Base-by-base conservation (phyloP, 164 flowering plant species). In the Cinnamomum chago region DNA sequence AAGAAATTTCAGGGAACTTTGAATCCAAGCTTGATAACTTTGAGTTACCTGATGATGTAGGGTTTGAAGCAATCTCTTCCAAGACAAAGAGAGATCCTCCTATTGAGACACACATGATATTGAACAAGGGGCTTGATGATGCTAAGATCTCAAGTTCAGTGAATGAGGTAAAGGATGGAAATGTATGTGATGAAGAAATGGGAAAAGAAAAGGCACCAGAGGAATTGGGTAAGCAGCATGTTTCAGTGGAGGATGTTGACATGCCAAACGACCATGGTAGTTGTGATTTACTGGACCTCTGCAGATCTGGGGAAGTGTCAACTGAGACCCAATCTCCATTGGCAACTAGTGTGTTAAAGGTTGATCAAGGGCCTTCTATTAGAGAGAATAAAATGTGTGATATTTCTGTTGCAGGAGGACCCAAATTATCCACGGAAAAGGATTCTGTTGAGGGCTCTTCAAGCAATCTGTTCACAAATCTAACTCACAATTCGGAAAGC, bases 301-400 rank as follows among this genome's bases (percentile, higher is more conserved):
- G 88, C 79, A 81, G 71, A 62, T 88, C 87, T 77, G 83, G 80
- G 13, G 87, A 90, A 75, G 81, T 90, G 58, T 90, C 93, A 28
- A 88, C 92, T 22, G 85, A 70, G 80, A 82, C 85, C 10, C 92
- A 91, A 65, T 90, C 92, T 72, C 81, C 92, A 18, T 69, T 87
- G 83, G 30, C 81, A 67, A 22, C 23, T 25, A 84, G 73, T 77
- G 79, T 55, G 62, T 75, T 73, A 20, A 86, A 85, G 81, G 76
- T 64, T 71, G 85, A 62, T 47, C 71, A 76, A 20, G 62, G 65
- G 78, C 67, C 76, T 0, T 74, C 66, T 23, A 51, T 33, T 28
- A 87, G 76, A 50, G 86, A 68, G 71, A 82, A 62, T 52, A 81
- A 47, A 47, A 52, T 60, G 75, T 33, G 77, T 70, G 84, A 76